Conservation (phyloP, 2,329 filamentous ascomycete genomes). For the Trichothecium roseum region DNA sequence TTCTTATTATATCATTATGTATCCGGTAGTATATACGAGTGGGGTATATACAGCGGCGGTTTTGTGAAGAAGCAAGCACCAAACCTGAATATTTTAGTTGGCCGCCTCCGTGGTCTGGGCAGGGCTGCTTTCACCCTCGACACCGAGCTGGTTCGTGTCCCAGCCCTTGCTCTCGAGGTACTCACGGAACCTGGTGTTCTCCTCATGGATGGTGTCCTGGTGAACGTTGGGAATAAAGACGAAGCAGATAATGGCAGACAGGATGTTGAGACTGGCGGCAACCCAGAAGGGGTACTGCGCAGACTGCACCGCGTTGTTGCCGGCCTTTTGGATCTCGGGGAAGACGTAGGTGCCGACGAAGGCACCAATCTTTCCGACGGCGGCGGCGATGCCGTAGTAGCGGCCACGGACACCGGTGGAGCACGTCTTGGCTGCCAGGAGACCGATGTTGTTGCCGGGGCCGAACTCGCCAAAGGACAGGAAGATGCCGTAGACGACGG, state of each 20-base stretch:
- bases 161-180: slow-evolving; percentile 68
- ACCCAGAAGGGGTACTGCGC: slow-evolving; percentile 90
- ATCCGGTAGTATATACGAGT: too few relatives aligned
- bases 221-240: slow-evolving; percentile 66
- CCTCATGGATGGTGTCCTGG: slow-evolving; percentile 73
- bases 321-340: slow-evolving; percentile 57
- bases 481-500: slow-evolving; percentile 26
- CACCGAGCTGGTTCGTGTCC: slow-evolving; percentile 50
- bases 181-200: slow-evolving; percentile 65
- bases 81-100: too few relatives aligned
- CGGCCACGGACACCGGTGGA: slow-evolving; percentile 77
- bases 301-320: slow-evolving; percentile 38
- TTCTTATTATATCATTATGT: too few relatives aligned
- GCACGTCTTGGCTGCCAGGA: slow-evolving; percentile 77
- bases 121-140: slow-evolving; percentile 14
- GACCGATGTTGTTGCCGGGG: slow-evolving; percentile 83
- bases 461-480: slow-evolving; percentile 44
- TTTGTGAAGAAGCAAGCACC: too few relatives aligned
- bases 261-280: slow-evolving; percentile 64
- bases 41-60: too few relatives aligned
- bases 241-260: slow-evolving; percentile 50
- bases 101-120: too few relatives aligned
- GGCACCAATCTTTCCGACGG: slow-evolving; percentile 66
- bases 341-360: slow-evolving; percentile 83
- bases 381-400: slow-evolving; percentile 63